Percentiles rank a stretch among this genome's conserved stretches.
phyloP scores from a whole-genome alignment of 140 eudicot genomes.

The Oenanthe javanica region DNA sequence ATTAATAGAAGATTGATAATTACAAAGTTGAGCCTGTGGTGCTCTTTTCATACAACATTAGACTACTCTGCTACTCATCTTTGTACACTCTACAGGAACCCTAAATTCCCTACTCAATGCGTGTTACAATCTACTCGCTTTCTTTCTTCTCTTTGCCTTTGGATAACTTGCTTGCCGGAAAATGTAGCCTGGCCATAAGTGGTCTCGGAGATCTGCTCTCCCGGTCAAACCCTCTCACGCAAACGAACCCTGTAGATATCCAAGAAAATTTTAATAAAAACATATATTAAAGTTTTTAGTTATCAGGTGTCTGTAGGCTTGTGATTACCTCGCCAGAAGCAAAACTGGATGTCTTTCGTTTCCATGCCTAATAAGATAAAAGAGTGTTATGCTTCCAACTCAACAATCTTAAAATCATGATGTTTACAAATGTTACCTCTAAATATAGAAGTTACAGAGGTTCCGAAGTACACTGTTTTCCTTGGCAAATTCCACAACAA shows the following conservation, averaged over 20 bases:
- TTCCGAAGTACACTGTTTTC: slow-evolving; percentile 90
- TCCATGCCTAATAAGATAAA: slow-evolving; percentile 48
- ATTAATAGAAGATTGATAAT: neutral
- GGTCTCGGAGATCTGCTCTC: slow-evolving; percentile 75
- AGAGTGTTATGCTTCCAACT: slow-evolving; percentile 3
- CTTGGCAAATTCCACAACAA: slow-evolving; percentile 96
- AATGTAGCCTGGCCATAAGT: slow-evolving; percentile 74
- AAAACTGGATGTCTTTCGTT: slow-evolving; percentile 78
- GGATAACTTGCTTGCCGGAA: slow-evolving; percentile 65
- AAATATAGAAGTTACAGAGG: slow-evolving; percentile 88
- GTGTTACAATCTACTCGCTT: slow-evolving; percentile 25
- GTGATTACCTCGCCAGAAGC: slow-evolving; percentile 95
- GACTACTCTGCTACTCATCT: slow-evolving; percentile 16
- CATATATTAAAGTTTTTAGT: neutral
- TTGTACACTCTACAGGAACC: slow-evolving; percentile 5
- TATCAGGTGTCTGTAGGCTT: neutral
- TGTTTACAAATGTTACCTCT: slow-evolving; percentile 44
- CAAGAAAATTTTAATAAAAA: neutral
- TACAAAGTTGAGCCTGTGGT: neutral
- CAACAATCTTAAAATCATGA: neutral
- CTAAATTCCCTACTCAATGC: neutral
- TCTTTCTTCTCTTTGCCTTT: slow-evolving; percentile 34
- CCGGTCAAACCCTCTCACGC: slow-evolving; percentile 85
- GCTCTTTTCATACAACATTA: neutral
- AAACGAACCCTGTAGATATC: slow-evolving; percentile 60